A percentile compares a stretch with the other conserved stretches of the same genome.
These are phyloP conservation scores for Lasiosphaeris hirsuta DNA, from an alignment of 495 filamentous ascomycete species.

Conservation along the genomic window DNA sequence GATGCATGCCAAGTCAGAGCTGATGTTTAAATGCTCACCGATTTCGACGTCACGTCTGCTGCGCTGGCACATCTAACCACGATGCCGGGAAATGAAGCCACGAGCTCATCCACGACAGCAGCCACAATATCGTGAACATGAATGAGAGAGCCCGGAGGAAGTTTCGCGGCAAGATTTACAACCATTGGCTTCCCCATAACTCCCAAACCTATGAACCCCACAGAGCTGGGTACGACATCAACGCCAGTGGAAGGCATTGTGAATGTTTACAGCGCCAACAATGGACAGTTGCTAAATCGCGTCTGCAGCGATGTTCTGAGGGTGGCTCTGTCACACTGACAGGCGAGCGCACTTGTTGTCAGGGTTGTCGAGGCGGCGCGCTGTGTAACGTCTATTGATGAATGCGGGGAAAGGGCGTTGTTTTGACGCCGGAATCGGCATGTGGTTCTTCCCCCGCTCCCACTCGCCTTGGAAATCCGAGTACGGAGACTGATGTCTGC, in stretches of 20 bases:
- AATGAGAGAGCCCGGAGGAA: constrained; percentile 36
- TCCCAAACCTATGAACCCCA: constrained; percentile 25
- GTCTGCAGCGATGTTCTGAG: too few relatives aligned
- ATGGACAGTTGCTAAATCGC: too few relatives aligned
- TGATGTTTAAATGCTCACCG: neutral
- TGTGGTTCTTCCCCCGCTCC: neutral
- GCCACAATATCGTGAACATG: constrained; percentile 42
- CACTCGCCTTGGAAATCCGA: too few relatives aligned
- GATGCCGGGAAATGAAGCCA: constrained; percentile 21
- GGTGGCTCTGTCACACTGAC: too few relatives aligned
- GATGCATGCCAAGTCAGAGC: too few relatives aligned
- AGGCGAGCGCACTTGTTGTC: constrained; percentile 16
- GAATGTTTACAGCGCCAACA: too few relatives aligned
- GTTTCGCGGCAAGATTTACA: constrained; percentile 41
- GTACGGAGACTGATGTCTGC: neutral
- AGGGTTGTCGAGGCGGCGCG: constrained; percentile 12
- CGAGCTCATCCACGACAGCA: constrained; percentile 30
- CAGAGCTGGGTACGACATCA: constrained; percentile 18
- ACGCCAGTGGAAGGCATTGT: too few relatives aligned
- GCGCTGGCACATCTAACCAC: constrained; percentile 12
- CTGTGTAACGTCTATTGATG: constrained; percentile 9
- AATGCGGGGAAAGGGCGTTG: constrained; percentile 42
- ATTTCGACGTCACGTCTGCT: constrained; percentile 14
- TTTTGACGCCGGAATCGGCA: neutral
- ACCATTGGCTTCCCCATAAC: constrained; percentile 48